Evolutionary conservation across 2,329 filamentous ascomycete species (phyloP).

Genomic region (Nemania sp.): DNA sequence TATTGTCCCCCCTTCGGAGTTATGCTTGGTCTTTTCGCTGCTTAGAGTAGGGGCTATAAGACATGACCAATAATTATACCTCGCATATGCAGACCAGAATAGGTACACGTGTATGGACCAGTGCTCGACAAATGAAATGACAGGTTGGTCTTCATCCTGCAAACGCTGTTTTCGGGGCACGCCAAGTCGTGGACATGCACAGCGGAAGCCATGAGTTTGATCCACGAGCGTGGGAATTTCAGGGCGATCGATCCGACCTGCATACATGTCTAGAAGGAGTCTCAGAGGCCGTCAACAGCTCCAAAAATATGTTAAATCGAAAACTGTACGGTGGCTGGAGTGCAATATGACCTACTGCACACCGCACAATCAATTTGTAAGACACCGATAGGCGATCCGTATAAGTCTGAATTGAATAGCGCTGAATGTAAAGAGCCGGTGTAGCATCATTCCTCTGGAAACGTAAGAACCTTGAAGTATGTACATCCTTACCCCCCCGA

Average conservation of each 20-base stretch:
- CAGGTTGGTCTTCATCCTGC: slow-evolving; percentile 2
- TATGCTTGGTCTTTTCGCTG: slow-evolving; percentile 11
- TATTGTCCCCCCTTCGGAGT: neutral
- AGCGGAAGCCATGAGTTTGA: neutral
- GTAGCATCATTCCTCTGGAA: neutral
- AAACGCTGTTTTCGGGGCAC: neutral
- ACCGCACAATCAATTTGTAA: slow-evolving; percentile 6
- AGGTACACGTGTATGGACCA: too few relatives aligned
- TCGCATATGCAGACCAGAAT: neutral
- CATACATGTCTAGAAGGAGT: too few relatives aligned
- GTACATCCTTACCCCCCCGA: too few relatives aligned
- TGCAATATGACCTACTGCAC: neutral
- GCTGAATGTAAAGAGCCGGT: slow-evolving; percentile 1
- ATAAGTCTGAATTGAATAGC: neutral
- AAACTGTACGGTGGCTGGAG: too few relatives aligned
- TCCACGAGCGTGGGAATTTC: slow-evolving; percentile 12
- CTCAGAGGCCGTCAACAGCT: neutral
- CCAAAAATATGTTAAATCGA: neutral
- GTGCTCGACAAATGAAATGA: neutral
- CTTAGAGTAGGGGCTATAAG: neutral
- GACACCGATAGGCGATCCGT: slow-evolving; percentile 1
- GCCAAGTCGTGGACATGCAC: slow-evolving; percentile 8
- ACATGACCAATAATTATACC: slow-evolving; percentile 1
- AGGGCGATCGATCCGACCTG: slow-evolving; percentile 3
- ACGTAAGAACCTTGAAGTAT: neutral